A percentile compares a stretch with the other conserved stretches of the same genome.
These are phyloP conservation scores for Globisporangium cystogenes DNA, from an alignment of 352 stramenopile genomes.

Conservation along the genomic window DNA sequence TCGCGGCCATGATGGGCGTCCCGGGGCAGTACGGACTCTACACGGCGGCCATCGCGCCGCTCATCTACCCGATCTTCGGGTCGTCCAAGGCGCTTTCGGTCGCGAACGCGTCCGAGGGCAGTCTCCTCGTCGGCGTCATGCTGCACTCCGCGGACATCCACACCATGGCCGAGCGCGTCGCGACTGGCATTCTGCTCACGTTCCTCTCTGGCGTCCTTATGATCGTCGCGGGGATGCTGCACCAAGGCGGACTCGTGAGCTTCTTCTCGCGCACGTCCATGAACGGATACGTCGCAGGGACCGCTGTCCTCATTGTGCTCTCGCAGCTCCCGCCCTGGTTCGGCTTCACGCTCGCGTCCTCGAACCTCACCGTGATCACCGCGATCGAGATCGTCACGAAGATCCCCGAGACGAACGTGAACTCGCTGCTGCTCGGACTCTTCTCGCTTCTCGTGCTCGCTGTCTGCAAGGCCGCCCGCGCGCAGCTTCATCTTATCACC, in stretches of 20 bases:
- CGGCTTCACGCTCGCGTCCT: slow-evolving; percentile 37
- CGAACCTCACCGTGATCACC: slow-evolving; percentile 49
- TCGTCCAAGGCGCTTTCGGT: slow-evolving; percentile 58
- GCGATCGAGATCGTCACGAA: slow-evolving; percentile 42
- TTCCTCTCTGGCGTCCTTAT: slow-evolving; percentile 60
- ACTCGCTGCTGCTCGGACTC: slow-evolving; percentile 43
- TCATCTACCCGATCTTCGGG: slow-evolving; percentile 72
- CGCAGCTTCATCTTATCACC: slow-evolving; percentile 1
- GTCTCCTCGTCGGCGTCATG: slow-evolving; percentile 54
- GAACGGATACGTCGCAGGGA: slow-evolving; percentile 65
- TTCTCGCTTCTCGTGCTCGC: slow-evolving; percentile 46
- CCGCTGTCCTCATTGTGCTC: slow-evolving; percentile 58
- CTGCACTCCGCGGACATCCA: slow-evolving; percentile 41
- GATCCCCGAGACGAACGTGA: slow-evolving; percentile 38
- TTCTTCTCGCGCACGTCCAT: slow-evolving; percentile 76
- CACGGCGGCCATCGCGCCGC: slow-evolving; percentile 55
- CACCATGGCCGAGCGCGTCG: slow-evolving; percentile 49
- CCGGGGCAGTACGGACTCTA: slow-evolving; percentile 68
- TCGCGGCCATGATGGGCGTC: slow-evolving; percentile 86
- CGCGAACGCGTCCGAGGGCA: slow-evolving; percentile 61
- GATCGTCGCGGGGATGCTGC: slow-evolving; percentile 45
- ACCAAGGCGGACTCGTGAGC: slow-evolving; percentile 54
- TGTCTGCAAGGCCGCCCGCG: slow-evolving; percentile 28
- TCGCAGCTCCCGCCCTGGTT: slow-evolving; percentile 61
- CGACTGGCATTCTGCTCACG: slow-evolving; percentile 62